phyloP scores from a whole-genome alignment of 2,329 filamentous ascomycete species.

The Alternaria gaisen region DNA sequence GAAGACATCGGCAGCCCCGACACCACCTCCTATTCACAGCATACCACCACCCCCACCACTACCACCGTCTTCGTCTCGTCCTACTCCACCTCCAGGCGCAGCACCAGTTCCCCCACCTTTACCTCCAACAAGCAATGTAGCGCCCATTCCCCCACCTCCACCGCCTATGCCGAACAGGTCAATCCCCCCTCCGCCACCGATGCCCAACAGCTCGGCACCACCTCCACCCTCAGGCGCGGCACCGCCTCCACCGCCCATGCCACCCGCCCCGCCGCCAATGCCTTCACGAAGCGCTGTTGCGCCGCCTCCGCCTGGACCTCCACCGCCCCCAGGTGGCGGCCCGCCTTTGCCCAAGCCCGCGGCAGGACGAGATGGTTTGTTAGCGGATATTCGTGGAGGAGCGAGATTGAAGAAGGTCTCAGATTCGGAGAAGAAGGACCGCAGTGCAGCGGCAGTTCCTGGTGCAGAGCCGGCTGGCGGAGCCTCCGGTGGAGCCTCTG shows the following conservation, averaged over 20 bases:
- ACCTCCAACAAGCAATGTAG: conserved; percentile 36
- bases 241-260: conserved; percentile 42
- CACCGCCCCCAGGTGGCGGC: conserved; percentile 31
- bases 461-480: conserved; percentile 57
- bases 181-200: conserved; percentile 5
- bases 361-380: conserved; percentile 66
- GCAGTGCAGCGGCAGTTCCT: conserved; percentile 70
- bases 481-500: conserved; percentile 57
- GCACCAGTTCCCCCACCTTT: conserved; percentile 44
- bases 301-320: conserved; percentile 47
- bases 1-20: conserved; percentile 52
- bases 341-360: conserved; percentile 50
- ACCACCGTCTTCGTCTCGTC: conserved; percentile 40
- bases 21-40: conserved; percentile 68
- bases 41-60: conserved; percentile 38
- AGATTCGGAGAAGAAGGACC: conserved; percentile 73
- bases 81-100: conserved; percentile 34
- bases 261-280: conserved; percentile 53
- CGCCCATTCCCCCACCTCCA: conserved; percentile 38
- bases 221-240: conserved; percentile 24
- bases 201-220: conserved; percentile 20
- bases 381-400: conserved; percentile 75
- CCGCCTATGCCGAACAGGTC: conserved; percentile 4
- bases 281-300: conserved; percentile 36
- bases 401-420: conserved; percentile 78